phyloP scores from a whole-genome alignment of 768 basidiomycete species.

The Gelatoporia subvermispora region DNA sequence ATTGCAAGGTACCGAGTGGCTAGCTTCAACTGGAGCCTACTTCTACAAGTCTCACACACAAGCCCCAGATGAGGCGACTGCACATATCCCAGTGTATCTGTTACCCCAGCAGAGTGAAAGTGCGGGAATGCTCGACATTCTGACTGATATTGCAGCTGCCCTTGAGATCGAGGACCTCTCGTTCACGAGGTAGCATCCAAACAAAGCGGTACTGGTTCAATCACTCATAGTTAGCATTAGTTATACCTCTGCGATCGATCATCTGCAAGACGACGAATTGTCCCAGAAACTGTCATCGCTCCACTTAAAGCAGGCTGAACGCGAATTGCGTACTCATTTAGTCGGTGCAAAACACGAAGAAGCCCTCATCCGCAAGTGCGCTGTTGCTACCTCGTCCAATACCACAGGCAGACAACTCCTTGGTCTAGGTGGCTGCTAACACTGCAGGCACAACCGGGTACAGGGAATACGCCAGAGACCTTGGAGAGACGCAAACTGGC shows the following conservation, averaged over 20 bases:
- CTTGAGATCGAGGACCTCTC: constrained; percentile 12
- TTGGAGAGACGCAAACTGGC: constrained; percentile 38
- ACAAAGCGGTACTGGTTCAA: neutral
- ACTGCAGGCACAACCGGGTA: constrained; percentile 19
- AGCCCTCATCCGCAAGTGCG: constrained; percentile 34
- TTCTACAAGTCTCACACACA: too few species aligned
- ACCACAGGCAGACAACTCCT: neutral
- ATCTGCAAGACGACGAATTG: constrained; percentile 29
- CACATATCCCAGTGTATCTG: too few species aligned
- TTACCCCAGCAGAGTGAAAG: neutral
- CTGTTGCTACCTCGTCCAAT: neutral
- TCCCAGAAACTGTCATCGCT: constrained; percentile 28
- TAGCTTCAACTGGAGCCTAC: too few species aligned
- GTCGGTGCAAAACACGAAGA: constrained; percentile 31
- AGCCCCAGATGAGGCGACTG: too few species aligned
- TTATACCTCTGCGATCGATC: constrained; percentile 33
- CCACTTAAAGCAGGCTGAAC: constrained; percentile 30
- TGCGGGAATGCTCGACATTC: neutral
- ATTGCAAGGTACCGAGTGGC: too few species aligned
- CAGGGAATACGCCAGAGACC: constrained; percentile 23
- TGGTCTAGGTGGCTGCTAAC: constrained; percentile 32
- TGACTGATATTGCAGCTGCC: constrained; percentile 10
- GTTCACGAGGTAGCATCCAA: constrained; percentile 5
- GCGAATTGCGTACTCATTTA: constrained; percentile 33
- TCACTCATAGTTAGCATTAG: constrained; percentile 18